phyloP scores from a whole-genome alignment of 2,329 filamentous ascomycete genomes.

The Calycina herbarum region DNA sequence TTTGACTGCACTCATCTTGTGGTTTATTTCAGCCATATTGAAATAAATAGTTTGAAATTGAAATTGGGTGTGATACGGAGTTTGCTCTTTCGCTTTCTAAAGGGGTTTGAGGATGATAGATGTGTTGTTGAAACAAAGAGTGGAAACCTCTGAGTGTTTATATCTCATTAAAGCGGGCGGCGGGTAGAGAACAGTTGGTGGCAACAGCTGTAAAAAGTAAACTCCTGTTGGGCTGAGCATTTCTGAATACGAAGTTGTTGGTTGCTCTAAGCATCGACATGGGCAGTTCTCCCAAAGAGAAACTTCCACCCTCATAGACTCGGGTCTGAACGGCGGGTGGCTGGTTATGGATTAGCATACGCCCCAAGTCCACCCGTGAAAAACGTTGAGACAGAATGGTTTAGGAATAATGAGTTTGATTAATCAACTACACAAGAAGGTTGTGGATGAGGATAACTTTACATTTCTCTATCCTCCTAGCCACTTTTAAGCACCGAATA shows the following conservation, averaged over 20 bases:
- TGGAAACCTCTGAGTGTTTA: not conserved
- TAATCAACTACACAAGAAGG: not conserved
- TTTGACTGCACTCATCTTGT: constrained; percentile 24
- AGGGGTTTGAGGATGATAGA: not conserved
- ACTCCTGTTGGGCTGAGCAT: not conserved
- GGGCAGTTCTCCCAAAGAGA: not conserved
- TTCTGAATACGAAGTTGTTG: not conserved
- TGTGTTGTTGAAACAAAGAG: not conserved
- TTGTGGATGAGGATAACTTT: not conserved
- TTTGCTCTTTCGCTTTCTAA: not conserved
- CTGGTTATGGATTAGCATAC: too few species aligned
- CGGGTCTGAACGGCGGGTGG: not conserved
- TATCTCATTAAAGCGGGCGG: not conserved
- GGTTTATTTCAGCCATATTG: not conserved
- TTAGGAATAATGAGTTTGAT: too few species aligned
- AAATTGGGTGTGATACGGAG: not conserved
- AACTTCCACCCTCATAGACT: not conserved
- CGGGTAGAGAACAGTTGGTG: not conserved
- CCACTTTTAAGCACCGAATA: too few species aligned
- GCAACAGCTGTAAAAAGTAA: not conserved
- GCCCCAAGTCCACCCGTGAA: too few species aligned
- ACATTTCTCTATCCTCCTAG: not conserved
- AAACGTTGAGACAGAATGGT: too few species aligned
- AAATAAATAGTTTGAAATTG: not conserved
- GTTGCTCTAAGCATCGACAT: not conserved